Evolutionary conservation across 2,329 filamentous ascomycete genomes (phyloP), one percentile per base, ranked within the genome.

Genomic region (Aspergillus latus): DNA sequence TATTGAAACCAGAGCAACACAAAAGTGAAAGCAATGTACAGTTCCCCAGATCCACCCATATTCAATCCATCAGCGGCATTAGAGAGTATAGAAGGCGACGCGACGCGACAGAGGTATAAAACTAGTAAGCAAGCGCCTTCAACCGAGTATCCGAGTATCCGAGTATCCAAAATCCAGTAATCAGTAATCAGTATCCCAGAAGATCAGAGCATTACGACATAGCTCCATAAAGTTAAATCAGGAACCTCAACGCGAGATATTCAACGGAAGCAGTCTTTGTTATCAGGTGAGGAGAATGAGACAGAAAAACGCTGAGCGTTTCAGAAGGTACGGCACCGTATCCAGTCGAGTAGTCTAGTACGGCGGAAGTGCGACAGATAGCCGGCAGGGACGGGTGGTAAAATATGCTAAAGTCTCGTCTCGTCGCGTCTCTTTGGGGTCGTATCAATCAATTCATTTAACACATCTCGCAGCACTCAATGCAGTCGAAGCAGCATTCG

Each of bases 401-500:
- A 21, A 21, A 21, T 21, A 21, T 21, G 21, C 21, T 21, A 3
- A 21, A 21, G 21, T 21, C 34, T n/a, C 34, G 34, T 37, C 34
- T 37, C 34, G 57, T 47, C 62, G 62, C 46, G 47, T 62, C 61
- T 69, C 60, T 53, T 67, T 44, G 59, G 59, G 52, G 50, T 64
- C 65, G 60, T 61, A 60, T 54, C 49, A 28, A 49, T 66, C 49
- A 57, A 57, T 64, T 70, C 49, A 58, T 59, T 64, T 70, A 73
- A 60, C 71, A 74, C 66, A 70, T 66, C 49, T 74, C 71, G 52
- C 73, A 78, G 69, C 80, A 83, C 57, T 82, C 82, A 64, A 81
- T 81, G 69, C 83, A 85, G 4, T 86, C 84, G n/a, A 79, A 74
- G 66, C 84, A 86, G 73, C 83, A 86, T 69, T 86, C 84, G 65